phyloP scores from a whole-genome alignment of 2,329 filamentous ascomycete genomes.

The Talaromyces pinophilus region DNA sequence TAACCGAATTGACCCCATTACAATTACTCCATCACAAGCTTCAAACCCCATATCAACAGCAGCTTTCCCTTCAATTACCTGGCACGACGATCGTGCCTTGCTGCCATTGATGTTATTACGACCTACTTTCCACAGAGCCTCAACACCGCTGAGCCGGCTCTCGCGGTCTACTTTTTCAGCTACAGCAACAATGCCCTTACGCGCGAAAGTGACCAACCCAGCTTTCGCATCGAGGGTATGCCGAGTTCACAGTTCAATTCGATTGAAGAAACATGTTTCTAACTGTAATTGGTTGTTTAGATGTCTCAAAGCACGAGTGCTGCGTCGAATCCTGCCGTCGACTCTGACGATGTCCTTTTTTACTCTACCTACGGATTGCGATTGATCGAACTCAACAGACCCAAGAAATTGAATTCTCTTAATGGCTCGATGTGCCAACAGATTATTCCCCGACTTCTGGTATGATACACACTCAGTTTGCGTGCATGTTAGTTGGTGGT shows the following conservation, averaged over 20 bases:
- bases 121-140: constrained; percentile 40
- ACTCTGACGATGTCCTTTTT: constrained; percentile 90
- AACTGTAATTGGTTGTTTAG: constrained; percentile 30
- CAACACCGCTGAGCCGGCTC: constrained; percentile 50
- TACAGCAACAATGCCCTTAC: constrained; percentile 69
- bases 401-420: constrained; percentile 86
- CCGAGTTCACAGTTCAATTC: background rate
- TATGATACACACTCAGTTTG: constrained; percentile 27
- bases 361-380: constrained; percentile 84
- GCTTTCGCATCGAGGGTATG: constrained; percentile 57
- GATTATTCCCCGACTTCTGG: constrained; percentile 79
- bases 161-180: constrained; percentile 37
- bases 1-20: constrained; percentile 5
- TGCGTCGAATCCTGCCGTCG: constrained; percentile 55
- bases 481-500: background rate
- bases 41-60: constrained; percentile 6
- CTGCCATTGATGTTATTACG: constrained; percentile 47
- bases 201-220: constrained; percentile 69
- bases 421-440: constrained; percentile 94
- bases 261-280: background rate
- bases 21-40: constrained; percentile 6
- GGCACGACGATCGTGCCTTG: constrained; percentile 23
- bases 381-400: constrained; percentile 90
- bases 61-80: constrained; percentile 13
- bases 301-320: constrained; percentile 41